Evolutionary conservation across 371 early-diverging fungal species (phyloP), one percentile per base, ranked within the genome.

Genomic region (Lichtheimia corymbifera): DNA sequence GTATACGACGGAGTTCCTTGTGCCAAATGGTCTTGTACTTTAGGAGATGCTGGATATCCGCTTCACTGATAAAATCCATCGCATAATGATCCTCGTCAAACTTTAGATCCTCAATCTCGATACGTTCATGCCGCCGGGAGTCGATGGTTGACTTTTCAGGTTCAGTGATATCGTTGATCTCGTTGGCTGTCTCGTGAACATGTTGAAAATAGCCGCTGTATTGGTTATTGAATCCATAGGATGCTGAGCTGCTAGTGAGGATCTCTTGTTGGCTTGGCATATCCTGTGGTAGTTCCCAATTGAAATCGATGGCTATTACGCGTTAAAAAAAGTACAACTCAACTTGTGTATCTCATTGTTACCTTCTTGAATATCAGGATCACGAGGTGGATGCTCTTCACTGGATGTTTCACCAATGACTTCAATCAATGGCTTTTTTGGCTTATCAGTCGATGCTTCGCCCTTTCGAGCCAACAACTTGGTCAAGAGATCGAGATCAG

Each of bases 61-160:
- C 91, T 54, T 84, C 77, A 35, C 71, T 73, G 52, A 83, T 67
- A 68, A 75, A 90, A 67, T 94, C 93, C 65, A 77, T 85, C 58
- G 94, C 89, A 68, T 96, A 98, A 64, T 96, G 84, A 44, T 95
- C 97, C 42, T 89, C 91, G 68, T 96, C 93, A 80, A 98, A 97
- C 53, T 90, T 88, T 15, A 62, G 71, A 57, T 96, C 86, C 62
- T 97, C 97, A 0, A 69, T 62, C 7, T 78, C 80, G 4, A 89
- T 65, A 25, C 96, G 77, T 18, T 82, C 77, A 22, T 77, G 64
- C 18, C 90, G 79, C 24, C 96, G 72, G 1, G 84, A 80, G 35
- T 82, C 84, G 6, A 80, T 54, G 0, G 89, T 88, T 6, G 90
- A 85, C 13, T 76, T 75, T 65, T 97, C 97, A 0, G 93, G 85